Evolutionary conservation across 2,329 filamentous ascomycete genomes (phyloP).

Genomic region (Dothistroma septosporum): DNA sequence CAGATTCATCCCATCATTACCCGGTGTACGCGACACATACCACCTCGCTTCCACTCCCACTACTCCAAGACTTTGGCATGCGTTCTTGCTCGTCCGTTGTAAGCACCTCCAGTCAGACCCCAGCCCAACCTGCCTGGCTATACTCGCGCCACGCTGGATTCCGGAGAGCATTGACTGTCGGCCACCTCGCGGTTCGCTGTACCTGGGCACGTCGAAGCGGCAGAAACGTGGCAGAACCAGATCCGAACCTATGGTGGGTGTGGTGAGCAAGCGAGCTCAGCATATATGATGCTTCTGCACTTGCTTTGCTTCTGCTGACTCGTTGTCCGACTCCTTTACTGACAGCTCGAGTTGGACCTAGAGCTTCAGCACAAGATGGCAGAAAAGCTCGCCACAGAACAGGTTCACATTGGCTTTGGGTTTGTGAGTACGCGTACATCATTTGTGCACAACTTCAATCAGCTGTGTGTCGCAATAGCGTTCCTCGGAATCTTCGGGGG

Average conservation of each 20-base stretch:
- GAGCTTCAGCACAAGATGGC: constrained; percentile 8
- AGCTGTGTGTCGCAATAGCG: constrained; percentile 39
- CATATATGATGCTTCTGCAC: neutral
- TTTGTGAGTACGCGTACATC: constrained; percentile 49
- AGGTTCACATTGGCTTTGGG: constrained; percentile 42
- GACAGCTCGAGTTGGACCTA: neutral
- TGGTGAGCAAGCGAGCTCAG: neutral
- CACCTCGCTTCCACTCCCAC: neutral
- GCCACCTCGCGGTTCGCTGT: neutral
- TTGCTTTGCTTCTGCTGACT: neutral
- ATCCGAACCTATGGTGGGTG: neutral
- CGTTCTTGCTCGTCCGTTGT: neutral
- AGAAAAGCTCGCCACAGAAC: constrained; percentile 6
- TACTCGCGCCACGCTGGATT: neutral
- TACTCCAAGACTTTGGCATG: neutral
- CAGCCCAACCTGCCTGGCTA: neutral
- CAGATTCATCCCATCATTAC: no score
- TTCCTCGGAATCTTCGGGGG: constrained; percentile 27
- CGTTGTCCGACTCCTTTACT: neutral
- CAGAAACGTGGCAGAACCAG: constrained; percentile 3
- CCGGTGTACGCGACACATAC: neutral
- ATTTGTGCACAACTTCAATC: constrained; percentile 42
- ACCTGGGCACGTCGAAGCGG: constrained; percentile 3
- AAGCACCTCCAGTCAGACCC: neutral
- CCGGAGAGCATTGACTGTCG: constrained; percentile 6